phyloP scores from a whole-genome alignment of 2,329 filamentous ascomycete species.

The Cladosporium oxysporum region DNA sequence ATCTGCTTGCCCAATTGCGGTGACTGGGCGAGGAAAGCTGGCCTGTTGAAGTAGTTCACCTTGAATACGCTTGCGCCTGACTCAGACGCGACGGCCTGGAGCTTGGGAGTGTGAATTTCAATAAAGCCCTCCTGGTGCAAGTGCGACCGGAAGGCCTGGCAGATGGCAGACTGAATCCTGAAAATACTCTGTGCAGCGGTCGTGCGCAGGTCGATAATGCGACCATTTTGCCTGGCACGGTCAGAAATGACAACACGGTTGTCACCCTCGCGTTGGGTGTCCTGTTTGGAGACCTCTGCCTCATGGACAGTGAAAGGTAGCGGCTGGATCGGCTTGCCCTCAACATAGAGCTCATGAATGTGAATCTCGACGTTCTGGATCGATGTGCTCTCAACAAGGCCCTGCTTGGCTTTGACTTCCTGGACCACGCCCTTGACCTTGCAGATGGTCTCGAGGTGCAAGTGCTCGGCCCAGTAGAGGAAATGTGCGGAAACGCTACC shows the following conservation, averaged over 20 bases:
- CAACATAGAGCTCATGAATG: conserved; percentile 65
- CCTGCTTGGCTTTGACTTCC: conserved; percentile 63
- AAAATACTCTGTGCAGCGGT: conserved; percentile 85
- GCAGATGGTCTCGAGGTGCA: conserved; percentile 76
- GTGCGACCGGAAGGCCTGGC: conserved; percentile 74
- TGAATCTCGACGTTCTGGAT: conserved; percentile 76
- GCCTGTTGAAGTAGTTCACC: conserved; percentile 85
- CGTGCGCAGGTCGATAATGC: conserved; percentile 83
- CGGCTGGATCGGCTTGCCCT: conserved; percentile 61
- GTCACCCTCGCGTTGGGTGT: conserved; percentile 58
- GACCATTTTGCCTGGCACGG: conserved; percentile 72
- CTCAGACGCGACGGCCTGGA: conserved; percentile 87
- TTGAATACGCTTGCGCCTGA: conserved; percentile 90
- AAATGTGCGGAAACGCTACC: conserved; percentile 70
- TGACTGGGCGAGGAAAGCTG: conserved; percentile 86
- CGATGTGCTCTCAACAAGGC: conserved; percentile 72
- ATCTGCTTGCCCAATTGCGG: conserved; percentile 93
- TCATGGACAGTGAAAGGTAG: conserved; percentile 71
- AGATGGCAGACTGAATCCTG: conserved; percentile 78
- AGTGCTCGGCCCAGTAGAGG: conserved; percentile 82
- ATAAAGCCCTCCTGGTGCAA: conserved; percentile 78
- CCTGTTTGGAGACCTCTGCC: conserved; percentile 62
- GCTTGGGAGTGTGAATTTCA: conserved; percentile 90
- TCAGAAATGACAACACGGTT: conserved; percentile 66
- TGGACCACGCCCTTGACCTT: conserved; percentile 74